A percentile compares a stretch with the other conserved stretches of the same genome.
These are phyloP conservation scores for Hemisphaericaspora subhashii DNA, from an alignment of 1,139 yeast species.

Conservation along the genomic window DNA sequence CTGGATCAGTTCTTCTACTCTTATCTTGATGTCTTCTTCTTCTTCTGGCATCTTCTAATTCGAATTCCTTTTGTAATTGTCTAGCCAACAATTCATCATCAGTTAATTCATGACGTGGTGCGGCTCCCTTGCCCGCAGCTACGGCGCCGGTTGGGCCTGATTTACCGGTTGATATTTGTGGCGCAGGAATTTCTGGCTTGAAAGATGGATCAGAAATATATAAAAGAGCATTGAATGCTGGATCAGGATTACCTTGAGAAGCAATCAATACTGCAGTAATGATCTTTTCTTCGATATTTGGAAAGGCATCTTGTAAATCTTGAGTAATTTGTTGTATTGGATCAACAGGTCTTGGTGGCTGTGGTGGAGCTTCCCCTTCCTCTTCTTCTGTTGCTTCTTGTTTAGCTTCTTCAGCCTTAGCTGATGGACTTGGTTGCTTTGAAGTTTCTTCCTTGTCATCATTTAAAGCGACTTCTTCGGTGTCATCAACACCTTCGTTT, in stretches of 20 bases:
- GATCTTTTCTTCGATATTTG: constrained; percentile 65
- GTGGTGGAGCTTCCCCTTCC: constrained; percentile 56
- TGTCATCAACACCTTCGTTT: too few relatives aligned
- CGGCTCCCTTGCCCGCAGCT: too few relatives aligned
- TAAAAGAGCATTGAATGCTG: constrained; percentile 85
- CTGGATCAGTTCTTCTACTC: constrained; percentile 17
- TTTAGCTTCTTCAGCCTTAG: constrained; percentile 6
- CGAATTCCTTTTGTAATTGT: constrained; percentile 71
- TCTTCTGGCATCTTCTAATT: constrained; percentile 42
- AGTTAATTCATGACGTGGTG: constrained; percentile 16
- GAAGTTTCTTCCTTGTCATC: constrained; percentile 13
- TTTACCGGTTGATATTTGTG: constrained; percentile 9
- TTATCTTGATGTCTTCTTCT: constrained; percentile 18
- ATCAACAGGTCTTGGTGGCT: constrained; percentile 68
- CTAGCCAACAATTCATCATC: constrained; percentile 88
- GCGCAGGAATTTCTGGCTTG: constrained; percentile 58
- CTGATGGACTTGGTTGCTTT: background rate
- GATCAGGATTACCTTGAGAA: constrained; percentile 74
- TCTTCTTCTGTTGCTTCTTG: constrained; percentile 12
- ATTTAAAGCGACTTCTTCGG: constrained; percentile 7
- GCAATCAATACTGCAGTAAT: constrained; percentile 84
- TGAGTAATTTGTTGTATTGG: constrained; percentile 54
- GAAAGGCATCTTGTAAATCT: constrained; percentile 79
- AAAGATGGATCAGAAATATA: constrained; percentile 77
- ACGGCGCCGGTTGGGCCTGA: background rate